Evolutionary conservation across 2,329 filamentous ascomycete species (phyloP), one percentile per base, ranked within the genome.

Genomic region (Stagonosporopsis chrysanthemi): DNA sequence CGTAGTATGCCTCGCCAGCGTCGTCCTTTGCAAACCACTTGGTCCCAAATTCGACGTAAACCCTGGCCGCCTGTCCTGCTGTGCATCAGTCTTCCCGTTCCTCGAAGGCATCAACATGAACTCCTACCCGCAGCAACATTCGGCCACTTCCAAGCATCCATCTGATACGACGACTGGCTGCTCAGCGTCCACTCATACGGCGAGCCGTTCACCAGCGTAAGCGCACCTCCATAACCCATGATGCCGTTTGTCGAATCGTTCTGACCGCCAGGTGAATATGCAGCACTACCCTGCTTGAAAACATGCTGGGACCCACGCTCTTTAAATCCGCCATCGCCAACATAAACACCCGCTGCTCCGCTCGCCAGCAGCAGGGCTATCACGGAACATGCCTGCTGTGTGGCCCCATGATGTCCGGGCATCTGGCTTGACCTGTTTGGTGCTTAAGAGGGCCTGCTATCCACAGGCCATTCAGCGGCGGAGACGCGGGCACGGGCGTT

Each of bases 201-300:
- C n/a, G 74, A 77, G 19, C 75, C 77, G 64, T 79, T 79, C 44
- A 79, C 64, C 23, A 79, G 52, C 12, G 75, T 75, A 41, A 79
- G 63, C 28, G 64, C 72, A 52, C 77, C 75, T 41, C 72, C 74
- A 71, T 42, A 39, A 36, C 31, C 44, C 33, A 58, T 45, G 28
- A 56, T 40, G 19, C 46, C 46, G 33, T 45, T 35, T 35, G 19
- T 29, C 26, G 41, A 28, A 15, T 46, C 7, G 19, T 50, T 46
- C n/a, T 44, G 26, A 11, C 12, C 9, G 19, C 8, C 41, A 6
- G 12, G 24, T 8, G n/a, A 35, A 22, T n/a, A 9, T 2, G 3
- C 6, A 28, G 19, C 36, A 6, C 29, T 29, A 14, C n/a, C 15
- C 4, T 50, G 41, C 19, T 45, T 33, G 7, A 56, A 19, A 8